Evolutionary conservation across 1,139 yeast species (phyloP).

Genomic region (Blastobotrys arbuscula): DNA sequence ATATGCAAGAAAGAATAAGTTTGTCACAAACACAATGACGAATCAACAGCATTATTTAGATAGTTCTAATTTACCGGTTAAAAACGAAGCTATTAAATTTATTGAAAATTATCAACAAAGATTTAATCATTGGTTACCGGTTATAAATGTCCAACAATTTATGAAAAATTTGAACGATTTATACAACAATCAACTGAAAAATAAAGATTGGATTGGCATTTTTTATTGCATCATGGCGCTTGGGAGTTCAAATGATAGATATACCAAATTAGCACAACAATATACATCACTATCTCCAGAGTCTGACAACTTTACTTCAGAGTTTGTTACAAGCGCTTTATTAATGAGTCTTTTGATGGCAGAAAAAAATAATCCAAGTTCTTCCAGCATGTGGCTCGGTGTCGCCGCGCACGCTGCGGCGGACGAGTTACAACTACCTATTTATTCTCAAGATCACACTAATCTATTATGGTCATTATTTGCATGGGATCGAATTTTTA

Average conservation of each 20-base stretch:
- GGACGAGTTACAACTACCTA: slow-evolving; percentile 5
- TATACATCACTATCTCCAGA: neutral
- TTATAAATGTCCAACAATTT: slow-evolving; percentile 24
- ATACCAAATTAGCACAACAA: neutral
- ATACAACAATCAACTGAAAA: slow-evolving; percentile 1
- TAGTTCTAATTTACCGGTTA: slow-evolving; percentile 4
- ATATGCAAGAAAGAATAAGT: slow-evolving; percentile 4
- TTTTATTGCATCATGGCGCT: slow-evolving; percentile 25
- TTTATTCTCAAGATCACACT: neutral
- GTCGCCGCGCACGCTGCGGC: slow-evolving; percentile 16
- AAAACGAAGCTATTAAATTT: slow-evolving; percentile 10
- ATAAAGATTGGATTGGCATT: slow-evolving; percentile 20
- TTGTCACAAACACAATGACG: neutral
- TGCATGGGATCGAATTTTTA: slow-evolving; percentile 19
- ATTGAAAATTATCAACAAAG: slow-evolving; percentile 16
- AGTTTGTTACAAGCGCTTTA: slow-evolving; percentile 2
- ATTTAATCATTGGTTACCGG: slow-evolving; percentile 27
- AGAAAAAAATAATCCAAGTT: slow-evolving; percentile 16
- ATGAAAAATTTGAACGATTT: slow-evolving; percentile 9
- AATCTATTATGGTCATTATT: slow-evolving; percentile 19
- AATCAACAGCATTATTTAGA: neutral
- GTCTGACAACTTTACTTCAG: slow-evolving; percentile 7
- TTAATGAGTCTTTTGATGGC: slow-evolving; percentile 18
- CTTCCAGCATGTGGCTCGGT: slow-evolving; percentile 20
- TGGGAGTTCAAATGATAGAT: slow-evolving; percentile 16